Evolutionary conservation across 176 grass and related monocot genomes (phyloP).

Genomic region (Thalia dealbata): DNA sequence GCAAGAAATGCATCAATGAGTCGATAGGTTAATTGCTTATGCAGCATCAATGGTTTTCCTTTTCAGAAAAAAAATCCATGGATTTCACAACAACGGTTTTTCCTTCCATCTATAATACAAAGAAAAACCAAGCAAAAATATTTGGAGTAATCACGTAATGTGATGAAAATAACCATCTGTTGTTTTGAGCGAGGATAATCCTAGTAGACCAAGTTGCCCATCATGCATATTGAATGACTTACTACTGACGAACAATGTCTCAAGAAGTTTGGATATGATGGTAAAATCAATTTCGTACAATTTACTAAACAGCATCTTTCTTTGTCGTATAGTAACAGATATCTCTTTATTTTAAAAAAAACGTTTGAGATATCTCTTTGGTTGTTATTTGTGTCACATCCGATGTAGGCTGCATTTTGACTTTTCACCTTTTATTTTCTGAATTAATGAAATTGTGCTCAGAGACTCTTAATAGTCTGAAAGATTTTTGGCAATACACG

Average conservation of each 20-base stretch:
- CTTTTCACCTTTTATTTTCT: neutral
- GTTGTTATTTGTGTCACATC: neutral
- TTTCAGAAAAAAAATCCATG: neutral
- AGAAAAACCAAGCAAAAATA: too few relatives aligned
- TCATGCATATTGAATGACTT: neutral
- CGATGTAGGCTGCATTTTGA: neutral
- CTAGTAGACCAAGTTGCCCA: neutral
- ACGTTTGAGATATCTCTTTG: neutral
- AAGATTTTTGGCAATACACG: neutral
- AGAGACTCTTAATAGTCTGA: too few relatives aligned
- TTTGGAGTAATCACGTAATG: too few relatives aligned
- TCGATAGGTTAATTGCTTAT: neutral
- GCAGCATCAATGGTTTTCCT: too few relatives aligned
- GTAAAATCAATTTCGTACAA: neutral
- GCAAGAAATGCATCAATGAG: neutral
- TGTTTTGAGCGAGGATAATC: neutral
- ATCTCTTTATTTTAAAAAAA: too few relatives aligned
- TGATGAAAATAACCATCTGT: too few relatives aligned
- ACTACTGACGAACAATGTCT: neutral
- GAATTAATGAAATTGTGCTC: neutral
- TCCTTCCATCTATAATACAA: neutral
- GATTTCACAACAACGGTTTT: neutral
- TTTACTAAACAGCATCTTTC: neutral
- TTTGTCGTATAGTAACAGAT: too few relatives aligned
- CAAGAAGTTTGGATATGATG: neutral